Percentiles rank a stretch among this genome's conserved stretches.
phyloP scores from a whole-genome alignment of 176 grass and related monocot species.

The Oryza australiensis region DNA sequence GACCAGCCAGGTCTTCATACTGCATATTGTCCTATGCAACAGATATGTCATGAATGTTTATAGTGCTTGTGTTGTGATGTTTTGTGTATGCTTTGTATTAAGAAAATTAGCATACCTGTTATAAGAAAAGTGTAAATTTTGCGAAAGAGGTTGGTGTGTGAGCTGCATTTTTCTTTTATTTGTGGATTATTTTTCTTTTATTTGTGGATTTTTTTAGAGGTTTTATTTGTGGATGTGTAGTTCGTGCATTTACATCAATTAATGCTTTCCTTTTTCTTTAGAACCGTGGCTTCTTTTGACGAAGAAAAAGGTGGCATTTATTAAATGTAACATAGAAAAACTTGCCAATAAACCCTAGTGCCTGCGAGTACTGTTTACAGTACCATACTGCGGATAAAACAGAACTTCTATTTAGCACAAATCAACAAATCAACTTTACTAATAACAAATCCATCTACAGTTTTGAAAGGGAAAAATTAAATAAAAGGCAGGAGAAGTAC shows the following conservation, averaged over 20 bases:
- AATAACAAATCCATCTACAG: background rate
- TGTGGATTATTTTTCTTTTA: background rate
- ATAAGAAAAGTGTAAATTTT: background rate
- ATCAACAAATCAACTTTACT: background rate
- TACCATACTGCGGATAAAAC: no score
- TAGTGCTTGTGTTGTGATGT: constrained; percentile 7
- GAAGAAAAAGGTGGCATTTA: background rate
- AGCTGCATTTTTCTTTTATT: background rate
- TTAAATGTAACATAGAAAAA: background rate
- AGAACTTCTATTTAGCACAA: background rate
- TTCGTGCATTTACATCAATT: background rate
- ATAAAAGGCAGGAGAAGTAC: background rate
- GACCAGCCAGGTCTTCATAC: background rate
- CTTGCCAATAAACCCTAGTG: background rate
- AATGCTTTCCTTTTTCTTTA: background rate
- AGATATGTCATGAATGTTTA: background rate
- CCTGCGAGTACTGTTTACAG: background rate
- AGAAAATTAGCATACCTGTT: background rate
- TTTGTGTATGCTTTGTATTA: background rate
- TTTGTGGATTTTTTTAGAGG: no score
- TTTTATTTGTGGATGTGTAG: no score
- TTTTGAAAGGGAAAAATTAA: background rate
- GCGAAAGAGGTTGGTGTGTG: background rate
- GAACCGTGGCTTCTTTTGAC: constrained; percentile 13
- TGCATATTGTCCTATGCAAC: background rate